These are phyloP conservation scores for Porcisia hertigi DNA, from an alignment of 208 protist genomes.

Conservation along the genomic window DNA sequence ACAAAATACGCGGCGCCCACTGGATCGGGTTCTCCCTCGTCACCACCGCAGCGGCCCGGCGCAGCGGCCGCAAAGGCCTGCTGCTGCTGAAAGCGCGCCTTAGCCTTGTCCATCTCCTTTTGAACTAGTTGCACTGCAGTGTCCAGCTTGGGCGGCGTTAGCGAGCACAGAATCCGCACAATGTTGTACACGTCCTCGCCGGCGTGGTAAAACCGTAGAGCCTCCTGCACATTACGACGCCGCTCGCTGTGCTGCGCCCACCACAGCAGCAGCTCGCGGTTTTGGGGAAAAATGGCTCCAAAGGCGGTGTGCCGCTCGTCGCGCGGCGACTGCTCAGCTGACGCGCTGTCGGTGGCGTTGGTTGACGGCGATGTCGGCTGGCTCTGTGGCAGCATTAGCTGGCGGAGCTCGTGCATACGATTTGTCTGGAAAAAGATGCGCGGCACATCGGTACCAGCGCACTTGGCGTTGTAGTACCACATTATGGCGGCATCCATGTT, in stretches of 20 bases:
- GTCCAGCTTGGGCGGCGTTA: conserved; percentile 76
- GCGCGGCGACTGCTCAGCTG: neutral
- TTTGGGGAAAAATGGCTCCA: conserved; percentile 61
- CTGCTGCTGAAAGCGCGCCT: conserved; percentile 52
- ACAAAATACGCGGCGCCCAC: conserved; percentile 94
- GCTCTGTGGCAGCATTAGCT: conserved; percentile 67
- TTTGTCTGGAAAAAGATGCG: conserved; percentile 92
- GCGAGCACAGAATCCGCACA: conserved; percentile 91
- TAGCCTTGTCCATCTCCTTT: conserved; percentile 60
- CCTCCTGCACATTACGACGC: conserved; percentile 77
- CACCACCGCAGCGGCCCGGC: conserved; percentile 11
- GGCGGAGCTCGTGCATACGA: conserved; percentile 81
- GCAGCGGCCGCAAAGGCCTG: conserved; percentile 41
- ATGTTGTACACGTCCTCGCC: conserved; percentile 88
- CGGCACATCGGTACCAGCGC: conserved; percentile 91
- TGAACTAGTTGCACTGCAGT: conserved; percentile 85
- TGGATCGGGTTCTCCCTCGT: conserved; percentile 46
- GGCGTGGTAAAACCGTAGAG: conserved; percentile 91
- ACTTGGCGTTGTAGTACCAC: conserved; percentile 93
- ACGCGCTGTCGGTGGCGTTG: conserved; percentile 1
- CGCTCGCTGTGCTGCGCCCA: conserved; percentile 94
- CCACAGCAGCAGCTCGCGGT: conserved; percentile 89
- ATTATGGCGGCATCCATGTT: conserved; percentile 90
- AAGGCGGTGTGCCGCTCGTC: conserved; percentile 43
- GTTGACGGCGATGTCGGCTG: conserved; percentile 14